Evolutionary conservation across 2,329 filamentous ascomycete species (phyloP), one percentile per base, ranked within the genome.

Genomic region (Calonectria henricotiae): DNA sequence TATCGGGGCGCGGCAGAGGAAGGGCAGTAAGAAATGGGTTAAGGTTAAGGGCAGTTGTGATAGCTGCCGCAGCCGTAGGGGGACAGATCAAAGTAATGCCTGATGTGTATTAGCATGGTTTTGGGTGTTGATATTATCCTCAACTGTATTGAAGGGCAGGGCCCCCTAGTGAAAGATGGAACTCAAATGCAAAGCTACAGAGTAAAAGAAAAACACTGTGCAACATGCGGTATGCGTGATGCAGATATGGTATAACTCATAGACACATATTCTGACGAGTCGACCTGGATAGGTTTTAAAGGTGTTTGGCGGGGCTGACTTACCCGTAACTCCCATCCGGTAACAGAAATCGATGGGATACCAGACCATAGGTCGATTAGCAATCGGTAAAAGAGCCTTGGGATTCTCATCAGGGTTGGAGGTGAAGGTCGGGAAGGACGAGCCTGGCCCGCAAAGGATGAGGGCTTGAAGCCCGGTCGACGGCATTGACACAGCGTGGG

Each of bases 341-440:
- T 94, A 93, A 82, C 93, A 96, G 84, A 94, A 96, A 77, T 96
- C 93, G 46, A 96, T 89, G 6, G 94, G 92, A 80, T 96, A 96
- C 93, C 94, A 96, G 54, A 96, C 92, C 94, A 96, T 96, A 1
- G 94, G 94, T 75, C 94, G 85, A 81, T 96, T 96, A 41, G 94
- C 94, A 70, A 96, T 93, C 6, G 94, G 94, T 8, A 96, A 84
- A 25, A 96, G 88, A 11, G 94, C 93, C 83, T 96, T 96, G 11
- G 94, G 93, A 71, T 93, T 91, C 79, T 95, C 92, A 82, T 93
- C 91, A 5, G 93, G 92, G 71, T 92, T 94, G 3, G 93, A 91
- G 2, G 93, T 95, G 80, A 96, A 96, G 1, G 94, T 96, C 54
- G 92, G 91, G 75, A 96, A 92, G 0, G 92, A 95, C 9, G 92